Percentiles rank a stretch among this genome's conserved stretches.
Conservation (phyloP, 106 monocot genomes). For the Platanthera guangdongensis region DNA sequence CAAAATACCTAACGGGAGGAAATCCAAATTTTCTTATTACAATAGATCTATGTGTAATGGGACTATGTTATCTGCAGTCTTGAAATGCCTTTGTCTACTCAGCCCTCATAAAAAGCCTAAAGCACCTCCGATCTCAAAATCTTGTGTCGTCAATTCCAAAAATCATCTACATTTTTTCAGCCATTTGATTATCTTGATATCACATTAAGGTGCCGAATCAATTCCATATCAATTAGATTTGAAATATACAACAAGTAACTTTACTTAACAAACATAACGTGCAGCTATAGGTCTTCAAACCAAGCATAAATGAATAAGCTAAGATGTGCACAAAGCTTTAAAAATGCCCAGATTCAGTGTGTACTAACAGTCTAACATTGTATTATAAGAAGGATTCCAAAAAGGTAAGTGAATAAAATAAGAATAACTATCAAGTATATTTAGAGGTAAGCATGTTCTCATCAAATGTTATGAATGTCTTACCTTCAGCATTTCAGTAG, state of each 20-base stretch:
- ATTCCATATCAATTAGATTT: not conserved
- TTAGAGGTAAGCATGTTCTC: not conserved
- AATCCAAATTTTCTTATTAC: too few species aligned
- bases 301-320: not conserved
- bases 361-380: not conserved
- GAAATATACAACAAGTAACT: not conserved
- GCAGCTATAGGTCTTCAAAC: not conserved
- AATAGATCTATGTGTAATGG: too few species aligned
- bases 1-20: too few species aligned
- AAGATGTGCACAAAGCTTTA: not conserved
- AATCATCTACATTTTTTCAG: too few species aligned
- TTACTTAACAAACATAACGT: not conserved
- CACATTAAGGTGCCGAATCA: too few species aligned
- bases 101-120: too few species aligned
- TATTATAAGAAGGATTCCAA: not conserved
- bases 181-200: too few species aligned
- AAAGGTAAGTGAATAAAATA: not conserved
- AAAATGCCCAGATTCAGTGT: not conserved
- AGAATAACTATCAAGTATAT: not conserved
- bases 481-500: slow-evolving; percentile 96
- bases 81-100: too few species aligned
- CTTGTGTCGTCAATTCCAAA: too few species aligned
- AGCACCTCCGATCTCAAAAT: too few species aligned
- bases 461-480: slow-evolving; percentile 1
- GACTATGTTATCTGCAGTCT: too few species aligned